Evolutionary conservation across 345 rosid species (phyloP).

Genomic region (Dipteronia sinensis): DNA sequence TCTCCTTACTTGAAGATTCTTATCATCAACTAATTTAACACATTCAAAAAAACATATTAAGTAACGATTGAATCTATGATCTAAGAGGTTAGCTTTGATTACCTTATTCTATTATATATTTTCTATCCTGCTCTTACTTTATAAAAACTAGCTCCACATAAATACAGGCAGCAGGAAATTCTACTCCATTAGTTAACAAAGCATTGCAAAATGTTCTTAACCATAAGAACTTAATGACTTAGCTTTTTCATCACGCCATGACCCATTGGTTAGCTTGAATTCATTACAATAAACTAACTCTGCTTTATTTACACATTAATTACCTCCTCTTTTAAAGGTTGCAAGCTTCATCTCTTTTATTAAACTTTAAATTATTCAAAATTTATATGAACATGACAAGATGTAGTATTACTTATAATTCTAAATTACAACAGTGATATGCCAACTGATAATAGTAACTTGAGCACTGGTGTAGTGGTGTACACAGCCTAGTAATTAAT

Average conservation of each 20-base stretch:
- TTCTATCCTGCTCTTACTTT: too few relatives aligned
- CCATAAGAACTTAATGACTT: background rate
- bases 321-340: background rate
- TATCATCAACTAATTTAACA: background rate
- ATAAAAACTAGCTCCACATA: too few relatives aligned
- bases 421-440: background rate
- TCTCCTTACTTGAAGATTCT: background rate
- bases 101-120: background rate
- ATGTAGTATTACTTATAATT: background rate
- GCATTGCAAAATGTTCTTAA: background rate
- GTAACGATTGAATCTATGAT: background rate
- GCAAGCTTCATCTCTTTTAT: background rate
- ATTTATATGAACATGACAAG: background rate
- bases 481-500: background rate
- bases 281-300: background rate
- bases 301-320: background rate
- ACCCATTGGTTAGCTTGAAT: too few relatives aligned
- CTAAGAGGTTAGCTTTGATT: background rate
- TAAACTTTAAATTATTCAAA: background rate
- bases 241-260: background rate
- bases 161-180: too few relatives aligned
- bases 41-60: background rate
- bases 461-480: background rate
- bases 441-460: slow-evolving; percentile 2
- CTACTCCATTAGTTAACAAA: background rate